Percentiles rank a stretch among this genome's conserved stretches.
phyloP scores from a whole-genome alignment of 352 stramenopile species.

The Globisporangium cylindrosporum region DNA sequence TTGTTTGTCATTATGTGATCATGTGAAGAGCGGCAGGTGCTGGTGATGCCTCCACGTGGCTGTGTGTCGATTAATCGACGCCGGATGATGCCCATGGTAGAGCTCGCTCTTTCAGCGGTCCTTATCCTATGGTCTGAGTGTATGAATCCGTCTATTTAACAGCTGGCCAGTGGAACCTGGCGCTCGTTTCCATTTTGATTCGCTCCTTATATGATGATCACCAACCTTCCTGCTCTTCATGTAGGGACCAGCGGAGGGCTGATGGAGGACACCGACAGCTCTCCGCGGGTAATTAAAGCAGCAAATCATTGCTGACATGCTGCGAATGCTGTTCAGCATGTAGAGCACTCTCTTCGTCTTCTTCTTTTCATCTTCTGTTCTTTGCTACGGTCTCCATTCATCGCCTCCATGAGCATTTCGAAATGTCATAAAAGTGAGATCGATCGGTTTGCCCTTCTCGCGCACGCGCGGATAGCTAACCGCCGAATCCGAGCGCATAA shows the following conservation, averaged over 20 bases:
- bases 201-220: neutral
- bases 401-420: neutral
- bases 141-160: neutral
- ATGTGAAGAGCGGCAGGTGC: neutral
- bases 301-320: neutral
- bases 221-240: neutral
- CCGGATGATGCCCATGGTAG: neutral
- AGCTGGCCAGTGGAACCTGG: neutral
- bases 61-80: neutral
- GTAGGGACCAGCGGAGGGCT: neutral
- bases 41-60: neutral
- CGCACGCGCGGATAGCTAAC: neutral
- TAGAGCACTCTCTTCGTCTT: conserved; percentile 11
- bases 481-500: neutral
- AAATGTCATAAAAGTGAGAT: conserved; percentile 21
- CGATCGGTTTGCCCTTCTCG: neutral
- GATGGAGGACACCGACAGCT: neutral
- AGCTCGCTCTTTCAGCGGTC: neutral
- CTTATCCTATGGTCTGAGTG: neutral
- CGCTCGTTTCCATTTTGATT: neutral
- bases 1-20: neutral
- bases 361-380: neutral
- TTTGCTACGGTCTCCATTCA: neutral
- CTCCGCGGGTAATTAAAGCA: neutral
- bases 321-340: neutral